Conservation (phyloP, 208 protist genomes). For the Leishmania turanica region DNA sequence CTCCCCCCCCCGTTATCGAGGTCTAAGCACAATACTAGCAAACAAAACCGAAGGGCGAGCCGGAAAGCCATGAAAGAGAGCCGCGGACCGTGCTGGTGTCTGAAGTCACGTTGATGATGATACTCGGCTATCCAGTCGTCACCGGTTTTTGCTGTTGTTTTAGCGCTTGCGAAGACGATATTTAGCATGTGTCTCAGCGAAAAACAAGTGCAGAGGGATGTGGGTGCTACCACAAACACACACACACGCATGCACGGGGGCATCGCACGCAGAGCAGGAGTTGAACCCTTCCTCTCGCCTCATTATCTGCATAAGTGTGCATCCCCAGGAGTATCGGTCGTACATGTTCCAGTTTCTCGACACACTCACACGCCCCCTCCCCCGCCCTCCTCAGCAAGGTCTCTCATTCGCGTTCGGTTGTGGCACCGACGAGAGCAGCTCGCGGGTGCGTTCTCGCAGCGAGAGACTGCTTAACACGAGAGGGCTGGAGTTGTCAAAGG, state of each 20-base stretch:
- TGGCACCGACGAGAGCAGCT: conserved; percentile 33
- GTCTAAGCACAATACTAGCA: neutral
- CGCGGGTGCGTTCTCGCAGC: conserved; percentile 30
- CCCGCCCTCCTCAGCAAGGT: too few relatives aligned
- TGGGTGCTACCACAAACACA: neutral
- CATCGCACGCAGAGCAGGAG: neutral
- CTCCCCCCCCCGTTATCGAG: neutral
- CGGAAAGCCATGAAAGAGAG: neutral
- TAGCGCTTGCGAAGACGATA: neutral
- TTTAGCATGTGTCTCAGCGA: neutral
- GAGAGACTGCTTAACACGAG: conserved; percentile 24
- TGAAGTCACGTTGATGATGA: neutral
- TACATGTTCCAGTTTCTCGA: neutral
- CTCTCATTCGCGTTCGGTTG: conserved; percentile 12
- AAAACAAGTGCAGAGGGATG: neutral
- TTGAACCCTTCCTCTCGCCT: neutral
- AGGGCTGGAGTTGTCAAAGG: conserved; percentile 10
- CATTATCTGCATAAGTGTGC: neutral
- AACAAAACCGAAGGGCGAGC: neutral
- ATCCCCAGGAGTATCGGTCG: neutral
- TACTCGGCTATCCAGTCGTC: neutral
- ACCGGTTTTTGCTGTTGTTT: neutral
- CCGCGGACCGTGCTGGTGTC: neutral
- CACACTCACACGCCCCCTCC: neutral
- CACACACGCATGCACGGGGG: neutral